Evolutionary conservation across 345 rosid species (phyloP), one percentile per base, ranked within the genome.

Genomic region (Syzygium aqueum): DNA sequence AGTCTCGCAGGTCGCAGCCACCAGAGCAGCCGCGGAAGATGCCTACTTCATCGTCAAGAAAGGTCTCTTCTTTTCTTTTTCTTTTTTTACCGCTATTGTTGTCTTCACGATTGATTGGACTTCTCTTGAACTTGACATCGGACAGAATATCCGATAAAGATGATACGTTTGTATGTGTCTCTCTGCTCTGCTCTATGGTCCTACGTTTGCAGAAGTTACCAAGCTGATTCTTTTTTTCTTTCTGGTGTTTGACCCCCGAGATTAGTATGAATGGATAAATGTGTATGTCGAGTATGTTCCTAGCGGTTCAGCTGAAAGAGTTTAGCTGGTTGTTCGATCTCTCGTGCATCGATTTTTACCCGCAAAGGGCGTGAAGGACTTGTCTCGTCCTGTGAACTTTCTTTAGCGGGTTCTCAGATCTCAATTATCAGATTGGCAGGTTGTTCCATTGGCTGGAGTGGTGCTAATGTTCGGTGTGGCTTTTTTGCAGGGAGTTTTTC

Each of bases 1-100:
- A 17, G 40, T 12, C 82, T 57, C 89, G 87, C 90, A 97, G 99
- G 97, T 95, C 85, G 98, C 96, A 86, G 96, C 94, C 53, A 54
- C 91, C 5, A 95, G 94, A 87, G 90, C 91, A 51, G 89, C 90
- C 86, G 95, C 94, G 2, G 97, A 96, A 89, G 99, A 97, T 65
- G 80, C 94, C 51, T 95, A 90, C 86, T 85, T 92, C 85, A 89
- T 88, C 43, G 92, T 93, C 73, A 93, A 91, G 90, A 89, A 86
- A 91, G 99, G 99, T 97, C 21, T 43, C 54, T 49, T 17, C 49
- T 27, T 10, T 77, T 6, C 53, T 28, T 33, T 56, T 3, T 28
- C 46, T n/a, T 33, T 28, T 33, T 28, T 17, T 51, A 6, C 46
- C 87, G 43, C 22, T 33, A 30, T 8, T 78, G 53, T 15, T 61